Percentiles rank a stretch among this genome's conserved stretches.
Conservation (phyloP, 2,329 filamentous ascomycete genomes). For the Calycina marina region DNA sequence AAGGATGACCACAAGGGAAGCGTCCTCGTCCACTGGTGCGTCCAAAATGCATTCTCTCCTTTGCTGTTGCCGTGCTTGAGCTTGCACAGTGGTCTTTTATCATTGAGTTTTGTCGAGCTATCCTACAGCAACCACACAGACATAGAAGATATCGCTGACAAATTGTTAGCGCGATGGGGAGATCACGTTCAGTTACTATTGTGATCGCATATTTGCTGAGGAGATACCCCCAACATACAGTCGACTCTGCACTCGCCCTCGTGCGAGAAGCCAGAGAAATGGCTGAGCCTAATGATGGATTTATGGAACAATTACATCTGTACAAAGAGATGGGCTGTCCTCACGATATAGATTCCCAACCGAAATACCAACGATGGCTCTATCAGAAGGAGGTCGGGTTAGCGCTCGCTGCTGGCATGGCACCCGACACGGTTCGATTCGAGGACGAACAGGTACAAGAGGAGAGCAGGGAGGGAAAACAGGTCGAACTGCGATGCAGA, state of each 20-base stretch:
- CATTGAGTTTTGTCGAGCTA: not conserved
- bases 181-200: conserved; percentile 78
- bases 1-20: conserved; percentile 34
- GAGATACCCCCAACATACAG: conserved; percentile 35
- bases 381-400: conserved; percentile 51
- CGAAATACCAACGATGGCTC: conserved; percentile 68
- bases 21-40: conserved; percentile 59
- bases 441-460: conserved; percentile 49
- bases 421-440: conserved; percentile 70
- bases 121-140: not conserved
- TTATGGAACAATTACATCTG: conserved; percentile 75
- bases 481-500: conserved; percentile 64
- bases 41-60: conserved; percentile 15
- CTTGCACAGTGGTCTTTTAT: not conserved
- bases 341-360: conserved; percentile 48
- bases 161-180: conserved; percentile 71
- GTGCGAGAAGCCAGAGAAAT: conserved; percentile 58
- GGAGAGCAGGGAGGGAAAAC: conserved; percentile 13
- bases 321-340: conserved; percentile 83
- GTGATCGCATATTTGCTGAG: conserved; percentile 75
- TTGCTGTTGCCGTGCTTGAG: not conserved
- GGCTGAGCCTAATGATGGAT: conserved; percentile 81
- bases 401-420: conserved; percentile 59
- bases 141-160: no score
- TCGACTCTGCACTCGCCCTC: conserved; percentile 46